Evolutionary conservation across 805 yeast species (phyloP).

Genomic region (Ogataea nitratoaversa): DNA sequence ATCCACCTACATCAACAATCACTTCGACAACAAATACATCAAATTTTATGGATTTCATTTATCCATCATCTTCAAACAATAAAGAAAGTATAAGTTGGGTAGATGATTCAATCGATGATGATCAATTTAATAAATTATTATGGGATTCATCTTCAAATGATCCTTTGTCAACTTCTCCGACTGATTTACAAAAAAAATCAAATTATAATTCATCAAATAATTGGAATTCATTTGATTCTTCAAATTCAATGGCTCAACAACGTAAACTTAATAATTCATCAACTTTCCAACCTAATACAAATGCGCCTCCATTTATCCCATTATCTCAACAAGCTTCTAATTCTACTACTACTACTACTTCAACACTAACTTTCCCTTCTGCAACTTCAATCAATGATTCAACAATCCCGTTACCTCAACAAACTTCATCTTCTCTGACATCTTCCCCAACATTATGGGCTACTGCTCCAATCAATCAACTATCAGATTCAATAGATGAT

Average conservation of each 20-base stretch:
- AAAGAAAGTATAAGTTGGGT: conserved; percentile 17
- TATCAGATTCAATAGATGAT: conserved; percentile 15
- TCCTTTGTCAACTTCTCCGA: neutral
- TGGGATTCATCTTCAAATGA: conserved; percentile 10
- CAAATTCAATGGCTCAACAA: too few relatives aligned
- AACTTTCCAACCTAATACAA: neutral
- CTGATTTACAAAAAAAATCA: neutral
- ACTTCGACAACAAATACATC: conserved; percentile 3
- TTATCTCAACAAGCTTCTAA: neutral
- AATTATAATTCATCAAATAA: too few relatives aligned
- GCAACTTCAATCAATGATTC: conserved; percentile 1
- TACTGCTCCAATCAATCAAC: conserved; percentile 11
- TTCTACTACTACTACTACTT: neutral
- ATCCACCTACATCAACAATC: too few relatives aligned
- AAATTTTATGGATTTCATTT: conserved; percentile 4
- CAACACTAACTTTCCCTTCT: conserved; percentile 5
- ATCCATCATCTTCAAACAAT: conserved; percentile 3
- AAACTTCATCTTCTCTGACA: conserved; percentile 9
- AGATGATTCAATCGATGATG: conserved; percentile 13
- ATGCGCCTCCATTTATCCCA: neutral
- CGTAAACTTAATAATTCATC: neutral
- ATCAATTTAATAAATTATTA: conserved; percentile 10
- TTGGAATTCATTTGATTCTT: too few relatives aligned
- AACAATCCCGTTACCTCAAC: neutral
- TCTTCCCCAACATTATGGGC: conserved; percentile 27